Evolutionary conservation across 441 rosid species (phyloP).

Genomic region (Macaranga tanarius): DNA sequence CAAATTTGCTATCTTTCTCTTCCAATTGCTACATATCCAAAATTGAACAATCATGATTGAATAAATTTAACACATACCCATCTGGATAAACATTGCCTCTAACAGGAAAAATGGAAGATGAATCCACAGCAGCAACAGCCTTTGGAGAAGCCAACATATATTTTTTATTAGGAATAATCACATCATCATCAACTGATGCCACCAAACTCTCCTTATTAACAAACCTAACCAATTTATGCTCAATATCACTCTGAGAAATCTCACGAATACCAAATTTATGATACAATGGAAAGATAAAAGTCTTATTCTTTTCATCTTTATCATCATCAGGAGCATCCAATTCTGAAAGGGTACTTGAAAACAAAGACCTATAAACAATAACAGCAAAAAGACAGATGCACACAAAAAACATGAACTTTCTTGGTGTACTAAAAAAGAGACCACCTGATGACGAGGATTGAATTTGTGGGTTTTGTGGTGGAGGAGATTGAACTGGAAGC

Average conservation of each 20-base stretch:
- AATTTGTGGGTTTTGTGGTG: slow-evolving; percentile 37
- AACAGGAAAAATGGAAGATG: slow-evolving; percentile 66
- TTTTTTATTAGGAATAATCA: slow-evolving; percentile 31
- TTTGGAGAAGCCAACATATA: slow-evolving; percentile 34
- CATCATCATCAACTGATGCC: slow-evolving; percentile 31
- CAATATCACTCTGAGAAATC: slow-evolving; percentile 37
- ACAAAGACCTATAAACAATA: slow-evolving; percentile 40
- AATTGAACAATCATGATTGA: slow-evolving; percentile 1
- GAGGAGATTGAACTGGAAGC: slow-evolving; percentile 29
- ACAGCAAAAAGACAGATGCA: slow-evolving; percentile 58
- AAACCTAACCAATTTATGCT: slow-evolving; percentile 47
- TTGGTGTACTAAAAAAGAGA: slow-evolving; percentile 32
- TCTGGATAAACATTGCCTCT: slow-evolving; percentile 78
- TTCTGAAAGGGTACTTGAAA: slow-evolving; percentile 42
- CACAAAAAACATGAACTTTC: slow-evolving; percentile 46
- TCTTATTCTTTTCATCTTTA: slow-evolving; percentile 29
- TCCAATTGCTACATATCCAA: not conserved
- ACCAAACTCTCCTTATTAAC: slow-evolving; percentile 40
- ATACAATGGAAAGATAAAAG: slow-evolving; percentile 73
- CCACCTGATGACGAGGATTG: slow-evolving; percentile 32
- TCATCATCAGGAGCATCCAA: slow-evolving; percentile 38
- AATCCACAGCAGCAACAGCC: slow-evolving; percentile 40
- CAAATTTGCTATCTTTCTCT: not conserved
- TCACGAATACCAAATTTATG: slow-evolving; percentile 51
- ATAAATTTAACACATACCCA: slow-evolving; percentile 51